Conservation (phyloP, 345 rosid species). For the Eutrema heterophyllum region DNA sequence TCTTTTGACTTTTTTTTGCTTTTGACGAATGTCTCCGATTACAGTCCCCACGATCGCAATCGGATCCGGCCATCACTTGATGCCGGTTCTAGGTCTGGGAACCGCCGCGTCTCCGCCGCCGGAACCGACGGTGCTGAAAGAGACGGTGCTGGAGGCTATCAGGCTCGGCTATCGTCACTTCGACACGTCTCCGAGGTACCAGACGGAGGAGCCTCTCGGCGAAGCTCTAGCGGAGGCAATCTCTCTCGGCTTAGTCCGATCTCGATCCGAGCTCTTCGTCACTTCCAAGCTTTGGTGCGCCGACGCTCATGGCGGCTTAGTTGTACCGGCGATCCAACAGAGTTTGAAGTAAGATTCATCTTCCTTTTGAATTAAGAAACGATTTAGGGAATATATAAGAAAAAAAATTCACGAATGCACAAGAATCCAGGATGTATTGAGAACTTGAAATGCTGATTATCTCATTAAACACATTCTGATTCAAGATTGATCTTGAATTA, state of each 20-base stretch:
- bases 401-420: too few relatives aligned
- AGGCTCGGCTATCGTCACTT: conserved; percentile 63
- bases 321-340: conserved; percentile 43
- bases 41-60: conserved; percentile 10
- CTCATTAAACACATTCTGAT: not conserved
- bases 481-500: too few relatives aligned
- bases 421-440: not conserved
- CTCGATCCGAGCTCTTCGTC: conserved; percentile 50
- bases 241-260: conserved; percentile 31
- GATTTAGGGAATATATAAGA: not conserved
- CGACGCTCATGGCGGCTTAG: conserved; percentile 47
- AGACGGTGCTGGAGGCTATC: conserved; percentile 36
- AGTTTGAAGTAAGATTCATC: conserved; percentile 27
- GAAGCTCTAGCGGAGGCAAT: conserved; percentile 52
- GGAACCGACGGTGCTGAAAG: conserved; percentile 13
- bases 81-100: conserved; percentile 48
- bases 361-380: not conserved
- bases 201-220: conserved; percentile 50
- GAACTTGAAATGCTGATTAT: not conserved
- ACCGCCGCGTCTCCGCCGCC: conserved; percentile 33
- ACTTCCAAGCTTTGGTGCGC: conserved; percentile 60
- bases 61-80: conserved; percentile 16
- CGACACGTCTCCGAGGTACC: conserved; percentile 55
- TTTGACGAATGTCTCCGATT: not conserved
- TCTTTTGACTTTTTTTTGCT: not conserved